A percentile compares a stretch with the other conserved stretches of the same genome.
Conservation (phyloP, 2,329 filamentous ascomycete genomes). For the Colletotrichum tabaci region DNA sequence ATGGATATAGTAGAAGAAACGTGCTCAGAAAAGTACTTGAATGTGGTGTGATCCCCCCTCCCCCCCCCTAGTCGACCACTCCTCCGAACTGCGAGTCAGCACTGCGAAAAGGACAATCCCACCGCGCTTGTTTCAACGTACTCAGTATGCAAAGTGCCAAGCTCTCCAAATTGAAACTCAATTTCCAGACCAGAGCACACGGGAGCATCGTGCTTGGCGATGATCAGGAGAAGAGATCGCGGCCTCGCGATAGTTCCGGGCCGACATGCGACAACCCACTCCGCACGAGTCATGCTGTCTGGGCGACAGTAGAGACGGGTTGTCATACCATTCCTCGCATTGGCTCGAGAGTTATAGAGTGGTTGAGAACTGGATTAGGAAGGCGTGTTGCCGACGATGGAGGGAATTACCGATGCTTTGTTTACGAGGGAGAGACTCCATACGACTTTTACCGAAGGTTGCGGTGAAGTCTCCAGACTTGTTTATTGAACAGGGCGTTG, state of each 20-base stretch:
- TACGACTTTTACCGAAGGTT: background rate
- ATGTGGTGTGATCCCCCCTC: no score
- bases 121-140: slow-evolving; percentile 26
- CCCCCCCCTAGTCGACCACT: no score
- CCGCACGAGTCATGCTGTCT: background rate
- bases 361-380: background rate
- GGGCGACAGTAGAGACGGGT: background rate
- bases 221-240: slow-evolving; percentile 21
- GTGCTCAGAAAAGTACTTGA: background rate
- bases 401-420: background rate
- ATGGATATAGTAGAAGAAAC: no score
- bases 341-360: background rate
- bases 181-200: slow-evolving; percentile 7
- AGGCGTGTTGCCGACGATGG: background rate
- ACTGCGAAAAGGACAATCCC: background rate
- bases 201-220: slow-evolving; percentile 21
- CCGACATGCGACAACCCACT: slow-evolving; percentile 6
- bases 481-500: no score
- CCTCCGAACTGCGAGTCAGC: slow-evolving; percentile 17
- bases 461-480: background rate
- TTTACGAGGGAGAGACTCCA: no score
- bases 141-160: slow-evolving; percentile 21
- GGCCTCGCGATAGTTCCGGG: slow-evolving; percentile 20
- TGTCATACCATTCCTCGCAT: background rate
- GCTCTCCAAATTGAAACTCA: slow-evolving; percentile 20